Evolutionary conservation across 768 basidiomycete genomes (phyloP), one percentile per base, ranked within the genome.

Genomic region (Clavulina sp.): DNA sequence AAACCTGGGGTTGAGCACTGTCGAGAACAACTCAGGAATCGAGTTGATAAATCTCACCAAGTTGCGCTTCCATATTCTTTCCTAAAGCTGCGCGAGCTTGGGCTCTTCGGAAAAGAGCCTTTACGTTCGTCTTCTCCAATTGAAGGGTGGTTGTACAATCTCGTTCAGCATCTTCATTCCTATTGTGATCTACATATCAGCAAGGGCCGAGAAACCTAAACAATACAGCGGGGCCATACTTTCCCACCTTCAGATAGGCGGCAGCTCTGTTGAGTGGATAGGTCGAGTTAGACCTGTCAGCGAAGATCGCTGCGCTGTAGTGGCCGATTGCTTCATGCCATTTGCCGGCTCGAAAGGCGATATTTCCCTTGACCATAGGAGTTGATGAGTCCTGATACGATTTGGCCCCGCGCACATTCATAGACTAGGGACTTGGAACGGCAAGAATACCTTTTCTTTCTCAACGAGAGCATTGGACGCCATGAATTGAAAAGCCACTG

Each of bases 301-400:
- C 74, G 19, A 86, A 63, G 41, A 83, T 77, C 3, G 92, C 91
- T 1, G 76, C 67, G 30, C 84, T 82, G 66, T 95, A 96, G 62
- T 87, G 80, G 0, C 87, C 88, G 48, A 96, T 73, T 0, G 89
- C 86, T 28, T 71, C 69, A 1, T 78, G 75, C 63, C 75, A 92
- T 62, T 91, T 76, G 2, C 76, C 83, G 1, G 73, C 67, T 62
- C 87, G 87, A 73, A 92, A 95, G 0, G 87, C 78, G 3, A 71
- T 67, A 57, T 96, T 93, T 52, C 92, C 92, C 91, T 93, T 58
- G n/a, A n/a, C n/a, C n/a, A n/a, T n/a, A n/a, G n/a, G n/a, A n/a
- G n/a, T n/a, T 16, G 34, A 16, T 24, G 29, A 28, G 21, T 23
- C 34, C 13, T 18, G 34, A n/a, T 49, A 40, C 43, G 29, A 21